These are phyloP conservation scores for Cryptosporidium viatorum DNA, from an alignment of 169 alveolate species.

Conservation along the genomic window DNA sequence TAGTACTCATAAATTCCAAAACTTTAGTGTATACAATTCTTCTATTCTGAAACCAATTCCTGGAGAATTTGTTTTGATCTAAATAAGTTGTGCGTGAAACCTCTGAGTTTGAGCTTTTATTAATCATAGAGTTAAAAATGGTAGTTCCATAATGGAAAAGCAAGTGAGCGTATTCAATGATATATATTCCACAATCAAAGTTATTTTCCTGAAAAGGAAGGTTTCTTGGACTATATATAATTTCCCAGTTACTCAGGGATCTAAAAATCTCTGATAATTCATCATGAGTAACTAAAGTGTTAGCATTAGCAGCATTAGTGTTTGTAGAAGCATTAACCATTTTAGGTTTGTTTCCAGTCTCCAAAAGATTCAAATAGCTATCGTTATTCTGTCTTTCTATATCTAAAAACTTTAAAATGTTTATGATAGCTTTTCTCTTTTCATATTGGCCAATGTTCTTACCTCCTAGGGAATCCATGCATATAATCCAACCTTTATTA, in stretches of 20 bases:
- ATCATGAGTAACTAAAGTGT: neutral
- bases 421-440: constrained; percentile 14
- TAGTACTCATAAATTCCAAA: constrained; percentile 21
- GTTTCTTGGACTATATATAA: constrained; percentile 44
- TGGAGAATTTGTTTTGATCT: constrained; percentile 8
- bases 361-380: neutral
- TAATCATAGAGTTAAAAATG: constrained; percentile 30
- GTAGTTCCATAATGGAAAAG: constrained; percentile 47
- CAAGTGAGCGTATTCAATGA: constrained; percentile 54
- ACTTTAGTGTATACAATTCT: constrained; percentile 13
- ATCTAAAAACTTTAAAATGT: constrained; percentile 34
- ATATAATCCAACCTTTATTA: constrained; percentile 53
- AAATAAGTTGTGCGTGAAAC: neutral
- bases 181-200: constrained; percentile 64
- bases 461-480: constrained; percentile 65
- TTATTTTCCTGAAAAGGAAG: constrained; percentile 60
- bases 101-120: neutral
- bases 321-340: neutral
- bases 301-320: neutral
- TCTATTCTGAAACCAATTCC: constrained; percentile 47
- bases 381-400: constrained; percentile 34
- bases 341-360: neutral
- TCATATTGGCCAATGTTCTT: neutral
- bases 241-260: constrained; percentile 31
- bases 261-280: neutral